Percentiles rank a stretch among this genome's conserved stretches.
These are phyloP conservation scores for Panicum miliaceum DNA, from an alignment of 176 grass and related monocot genomes.

Conservation along the genomic window DNA sequence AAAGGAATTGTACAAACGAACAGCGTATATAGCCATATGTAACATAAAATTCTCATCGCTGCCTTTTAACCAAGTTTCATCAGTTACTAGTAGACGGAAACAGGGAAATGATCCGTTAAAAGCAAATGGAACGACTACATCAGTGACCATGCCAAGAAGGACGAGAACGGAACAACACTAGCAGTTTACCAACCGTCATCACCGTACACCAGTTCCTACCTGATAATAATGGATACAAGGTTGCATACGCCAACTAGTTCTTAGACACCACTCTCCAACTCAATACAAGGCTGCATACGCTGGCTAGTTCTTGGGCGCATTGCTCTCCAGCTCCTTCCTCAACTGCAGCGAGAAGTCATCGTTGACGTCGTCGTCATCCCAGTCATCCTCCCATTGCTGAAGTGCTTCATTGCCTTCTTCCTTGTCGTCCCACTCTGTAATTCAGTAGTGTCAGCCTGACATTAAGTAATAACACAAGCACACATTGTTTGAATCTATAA, in stretches of 20 bases:
- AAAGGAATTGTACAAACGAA: no score
- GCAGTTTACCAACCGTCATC: neutral
- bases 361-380: constrained; percentile 69
- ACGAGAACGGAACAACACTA: neutral
- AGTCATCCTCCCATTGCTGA: constrained; percentile 80
- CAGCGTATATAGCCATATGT: no score
- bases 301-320: constrained; percentile 56
- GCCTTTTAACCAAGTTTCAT: neutral
- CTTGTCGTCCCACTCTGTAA: constrained; percentile 64
- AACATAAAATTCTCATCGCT: no score
- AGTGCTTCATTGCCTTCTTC: constrained; percentile 70
- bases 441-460: neutral
- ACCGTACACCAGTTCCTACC: constrained; percentile 1
- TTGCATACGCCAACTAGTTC: neutral
- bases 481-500: neutral
- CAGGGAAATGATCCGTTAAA: neutral
- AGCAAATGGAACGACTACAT: neutral
- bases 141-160: neutral
- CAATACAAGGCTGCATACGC: neutral
- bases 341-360: constrained; percentile 70
- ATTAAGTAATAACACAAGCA: neutral
- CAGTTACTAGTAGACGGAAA: neutral
- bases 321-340: constrained; percentile 67
- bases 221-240: neutral
- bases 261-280: constrained; percentile 52